Evolutionary conservation across 2,329 filamentous ascomycete genomes (phyloP), one percentile per base, ranked within the genome.

Genomic region (Fusarium annulatum): DNA sequence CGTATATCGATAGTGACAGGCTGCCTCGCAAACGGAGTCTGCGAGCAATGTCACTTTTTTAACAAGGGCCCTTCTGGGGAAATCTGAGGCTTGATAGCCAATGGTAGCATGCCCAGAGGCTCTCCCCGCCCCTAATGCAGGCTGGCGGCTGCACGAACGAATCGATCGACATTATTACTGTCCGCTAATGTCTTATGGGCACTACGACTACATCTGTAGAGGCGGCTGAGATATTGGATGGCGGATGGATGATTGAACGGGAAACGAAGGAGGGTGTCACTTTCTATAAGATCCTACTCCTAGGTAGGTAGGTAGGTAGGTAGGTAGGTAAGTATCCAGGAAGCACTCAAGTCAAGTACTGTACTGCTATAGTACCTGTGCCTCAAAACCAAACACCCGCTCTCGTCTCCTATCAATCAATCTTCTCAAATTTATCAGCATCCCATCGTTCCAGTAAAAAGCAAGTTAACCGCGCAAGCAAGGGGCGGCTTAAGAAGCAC

Each of bases 161-260:
- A 78, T 78, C 75, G 76, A 78, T 78, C 77, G 77, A 70, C 71
- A 66, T 74, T 74, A 48, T 60, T 48, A 58, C 38, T 73, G 33
- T 58, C 69, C 61, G 48, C 59, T 67, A 73, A 70, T 70, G 56
- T 67, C 66, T 61, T 41, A 73, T 39, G 53, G 66, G 23, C 43
- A 34, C 48, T 56, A 30, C 46, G 41, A 34, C 48, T 56, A 30
- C 46, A 46, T 55, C 48, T 67, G 39, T 9, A 51, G 49, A 63
- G 42, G 48, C 52, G 67, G 43, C 39, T 59, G 61, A 60, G 42
- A 69, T 49, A 51, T 26, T 28, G 26, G 26, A 28, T 28, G 26
- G 26, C 26, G 42, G 38, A 55, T 34, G 38, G 48, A 41, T 57
- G 30, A 52, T 34, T 53, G 38, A 43, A 46, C n/a, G 30, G 38